Evolutionary conservation across 176 grass and related monocot genomes (phyloP).

Genomic region (Typha latifolia): DNA sequence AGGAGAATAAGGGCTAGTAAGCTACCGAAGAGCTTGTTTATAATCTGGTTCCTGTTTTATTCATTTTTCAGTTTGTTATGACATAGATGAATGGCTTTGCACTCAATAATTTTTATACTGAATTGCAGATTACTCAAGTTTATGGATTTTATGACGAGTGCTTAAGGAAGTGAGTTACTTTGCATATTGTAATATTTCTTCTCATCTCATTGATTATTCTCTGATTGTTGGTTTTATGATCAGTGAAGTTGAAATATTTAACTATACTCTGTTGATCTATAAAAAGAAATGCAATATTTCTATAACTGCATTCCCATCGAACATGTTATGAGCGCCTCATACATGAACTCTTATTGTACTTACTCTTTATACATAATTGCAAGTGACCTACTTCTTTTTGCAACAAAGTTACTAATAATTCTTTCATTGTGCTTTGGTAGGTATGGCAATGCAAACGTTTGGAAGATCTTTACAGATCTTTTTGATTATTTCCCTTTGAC

Average conservation of each 20-base stretch:
- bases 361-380: background rate
- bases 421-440: conserved; percentile 32
- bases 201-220: background rate
- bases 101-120: conserved; percentile 12
- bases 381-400: background rate
- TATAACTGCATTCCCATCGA: background rate
- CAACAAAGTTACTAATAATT: background rate
- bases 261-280: background rate
- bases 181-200: conserved; percentile 4
- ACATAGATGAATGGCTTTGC: conserved; percentile 5
- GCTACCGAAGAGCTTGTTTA: background rate
- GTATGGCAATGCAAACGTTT: conserved; percentile 93
- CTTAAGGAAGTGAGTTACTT: conserved; percentile 76
- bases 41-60: conserved; percentile 9
- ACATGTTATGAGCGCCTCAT: background rate
- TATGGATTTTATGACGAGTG: conserved; percentile 99
- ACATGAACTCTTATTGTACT: background rate
- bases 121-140: conserved; percentile 89
- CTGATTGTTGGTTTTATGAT: conserved; percentile 1
- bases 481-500: conserved; percentile 98
- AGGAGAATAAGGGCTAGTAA: no score
- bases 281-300: background rate
- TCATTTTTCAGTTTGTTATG: conserved; percentile 17
- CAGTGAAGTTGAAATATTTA: background rate
- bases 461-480: conserved; percentile 97